Evolutionary conservation across 2,329 filamentous ascomycete species (phyloP), one percentile per base, ranked within the genome.

Genomic region (Fusarium continuum): DNA sequence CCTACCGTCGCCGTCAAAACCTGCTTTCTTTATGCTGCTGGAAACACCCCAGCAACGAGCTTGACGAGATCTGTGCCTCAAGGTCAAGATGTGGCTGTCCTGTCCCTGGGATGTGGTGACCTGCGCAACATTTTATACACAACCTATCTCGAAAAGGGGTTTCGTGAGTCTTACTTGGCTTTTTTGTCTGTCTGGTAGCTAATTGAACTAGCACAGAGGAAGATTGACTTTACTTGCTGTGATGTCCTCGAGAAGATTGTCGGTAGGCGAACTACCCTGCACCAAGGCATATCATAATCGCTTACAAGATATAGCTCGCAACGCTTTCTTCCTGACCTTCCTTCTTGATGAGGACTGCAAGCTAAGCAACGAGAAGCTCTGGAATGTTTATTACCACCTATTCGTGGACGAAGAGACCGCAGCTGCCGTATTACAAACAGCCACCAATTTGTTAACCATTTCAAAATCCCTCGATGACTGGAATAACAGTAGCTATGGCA

Each of bases 101-200:
- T 89, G 14, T 76, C 83, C 2, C 76, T 88, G 4, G 84, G 82
- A 3, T 86, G 82, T 52, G 83, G 84, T 10, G 86, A 88, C 73
- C 73, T 82, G 36, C 79, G 84, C 11, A 83, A 84, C 59, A 77
- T 88, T 23, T 72, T 88, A 1, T 88, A 81, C 65, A 86, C 85
- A 0, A 68, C 76, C 2, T 83, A 82, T 60, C 69, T 72, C 2
- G 76, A 85, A 43, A 64, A 67, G 31, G 76, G 72, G 2, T 61
- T 79, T 23, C 71, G 77, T 78, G 43, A 65, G 78, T 69, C 14
- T 41, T 29, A 4, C 23, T 5, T n/a, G 47, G 8, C 9, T n/a
- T 17, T 7, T 11, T 29, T 34, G 29, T 13, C 17, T 9, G 9
- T 34, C 7, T 22, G 16, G 16, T 14, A 38, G 49, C 71, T 77